phyloP scores from a whole-genome alignment of 2,329 filamentous ascomycete species.

The Fusarium sp. region DNA sequence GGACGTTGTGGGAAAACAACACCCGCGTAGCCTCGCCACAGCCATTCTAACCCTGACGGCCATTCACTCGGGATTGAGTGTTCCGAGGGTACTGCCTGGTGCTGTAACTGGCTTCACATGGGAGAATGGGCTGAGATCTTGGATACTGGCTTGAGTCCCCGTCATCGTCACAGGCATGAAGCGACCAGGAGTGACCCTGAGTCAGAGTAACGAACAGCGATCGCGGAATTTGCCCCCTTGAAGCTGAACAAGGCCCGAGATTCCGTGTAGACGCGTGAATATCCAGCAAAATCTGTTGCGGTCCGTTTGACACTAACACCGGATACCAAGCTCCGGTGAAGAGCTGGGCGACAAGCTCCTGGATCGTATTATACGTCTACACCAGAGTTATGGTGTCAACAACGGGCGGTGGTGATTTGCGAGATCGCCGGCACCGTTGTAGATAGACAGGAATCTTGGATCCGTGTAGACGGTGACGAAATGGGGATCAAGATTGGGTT shows the following conservation, averaged over 20 bases:
- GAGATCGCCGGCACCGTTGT: neutral
- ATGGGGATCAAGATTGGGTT: neutral
- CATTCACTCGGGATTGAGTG: no score
- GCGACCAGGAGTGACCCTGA: neutral
- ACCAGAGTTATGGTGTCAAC: neutral
- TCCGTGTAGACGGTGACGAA: neutral
- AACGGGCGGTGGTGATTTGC: neutral
- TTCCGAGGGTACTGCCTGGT: no score
- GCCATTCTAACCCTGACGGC: no score
- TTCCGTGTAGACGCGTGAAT: neutral
- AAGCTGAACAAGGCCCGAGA: neutral
- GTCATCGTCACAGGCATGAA: neutral
- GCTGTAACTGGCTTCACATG: neutral
- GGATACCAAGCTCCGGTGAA: neutral
- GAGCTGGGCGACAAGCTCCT: neutral
- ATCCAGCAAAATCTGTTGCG: neutral
- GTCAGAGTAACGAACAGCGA: neutral
- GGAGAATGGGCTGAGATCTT: neutral
- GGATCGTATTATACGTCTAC: neutral
- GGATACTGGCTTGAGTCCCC: no score
- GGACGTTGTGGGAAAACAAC: no score
- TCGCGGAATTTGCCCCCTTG: neutral
- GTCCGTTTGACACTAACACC: neutral
- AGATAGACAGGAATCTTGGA: neutral
- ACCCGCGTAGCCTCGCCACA: no score